phyloP scores from a whole-genome alignment of 1,284 basidiomycete genomes.

The Rhizoctonia solani region DNA sequence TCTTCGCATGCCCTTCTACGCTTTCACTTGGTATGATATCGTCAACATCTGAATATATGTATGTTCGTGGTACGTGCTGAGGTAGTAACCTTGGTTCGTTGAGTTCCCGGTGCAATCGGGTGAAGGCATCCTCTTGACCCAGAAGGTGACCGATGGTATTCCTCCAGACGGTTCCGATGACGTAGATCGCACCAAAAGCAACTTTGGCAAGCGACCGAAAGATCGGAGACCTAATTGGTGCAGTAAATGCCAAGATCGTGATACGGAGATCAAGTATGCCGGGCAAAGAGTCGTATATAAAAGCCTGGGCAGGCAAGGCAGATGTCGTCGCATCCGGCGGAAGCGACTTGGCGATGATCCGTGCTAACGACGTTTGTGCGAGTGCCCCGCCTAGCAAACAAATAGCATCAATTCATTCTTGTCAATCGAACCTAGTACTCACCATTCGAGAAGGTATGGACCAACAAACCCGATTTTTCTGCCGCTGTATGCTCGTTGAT shows the following conservation, averaged over 20 bases:
- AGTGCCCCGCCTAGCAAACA: constrained; percentile 6
- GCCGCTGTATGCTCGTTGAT: neutral
- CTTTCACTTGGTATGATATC: constrained; percentile 1
- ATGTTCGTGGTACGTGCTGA: constrained; percentile 1
- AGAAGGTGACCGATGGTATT: neutral
- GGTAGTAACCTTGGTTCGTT: constrained; percentile 13
- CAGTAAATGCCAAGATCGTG: neutral
- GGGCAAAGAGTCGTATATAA: constrained; percentile 17
- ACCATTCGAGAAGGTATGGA: constrained; percentile 18
- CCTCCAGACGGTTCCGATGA: neutral
- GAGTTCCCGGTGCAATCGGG: constrained; percentile 1
- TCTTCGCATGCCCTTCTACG: neutral
- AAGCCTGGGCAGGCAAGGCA: constrained; percentile 17
- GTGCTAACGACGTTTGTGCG: neutral
- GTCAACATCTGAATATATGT: constrained; percentile 25
- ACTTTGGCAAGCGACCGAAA: constrained; percentile 2
- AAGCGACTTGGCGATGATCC: constrained; percentile 2
- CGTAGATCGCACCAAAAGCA: neutral
- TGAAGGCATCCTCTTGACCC: neutral
- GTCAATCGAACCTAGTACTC: neutral
- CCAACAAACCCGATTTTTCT: constrained; percentile 2
- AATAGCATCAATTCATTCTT: neutral
- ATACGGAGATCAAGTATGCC: neutral
- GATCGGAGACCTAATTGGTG: neutral
- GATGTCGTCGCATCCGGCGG: neutral